phyloP scores from a whole-genome alignment of 192 early-diverging fungal species.

The Linnemannia schmuckeri region DNA sequence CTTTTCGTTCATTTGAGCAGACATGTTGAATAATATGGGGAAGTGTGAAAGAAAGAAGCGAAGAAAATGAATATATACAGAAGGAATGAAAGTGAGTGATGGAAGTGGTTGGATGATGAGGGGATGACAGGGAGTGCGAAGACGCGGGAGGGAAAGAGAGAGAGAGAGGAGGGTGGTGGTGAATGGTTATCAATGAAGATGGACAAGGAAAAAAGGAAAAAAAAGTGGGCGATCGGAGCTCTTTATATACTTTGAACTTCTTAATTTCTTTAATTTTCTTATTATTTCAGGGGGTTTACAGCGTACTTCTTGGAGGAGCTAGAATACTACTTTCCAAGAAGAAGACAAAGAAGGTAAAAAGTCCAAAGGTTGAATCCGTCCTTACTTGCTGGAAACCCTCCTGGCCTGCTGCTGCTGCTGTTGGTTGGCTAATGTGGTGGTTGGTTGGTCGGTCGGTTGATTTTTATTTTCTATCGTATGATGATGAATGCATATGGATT shows the following conservation, averaged over 20 bases:
- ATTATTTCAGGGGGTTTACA: not conserved
- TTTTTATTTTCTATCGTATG: too few relatives aligned
- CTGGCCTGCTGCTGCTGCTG: too few relatives aligned
- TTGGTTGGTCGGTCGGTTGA: too few relatives aligned
- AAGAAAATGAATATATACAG: not conserved
- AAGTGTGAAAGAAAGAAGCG: not conserved
- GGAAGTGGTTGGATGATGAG: not conserved
- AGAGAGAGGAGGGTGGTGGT: not conserved
- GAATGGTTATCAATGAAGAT: slow-evolving; percentile 13
- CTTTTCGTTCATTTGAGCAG: slow-evolving; percentile 9
- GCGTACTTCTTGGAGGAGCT: too few relatives aligned
- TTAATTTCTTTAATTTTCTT: too few relatives aligned
- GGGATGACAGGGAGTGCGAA: not conserved
- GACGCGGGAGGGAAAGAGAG: not conserved
- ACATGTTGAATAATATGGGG: slow-evolving; percentile 7
- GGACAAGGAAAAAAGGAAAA: slow-evolving; percentile 6
- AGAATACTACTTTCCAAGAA: too few relatives aligned
- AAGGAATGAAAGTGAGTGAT: not conserved
- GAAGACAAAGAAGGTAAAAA: too few relatives aligned
- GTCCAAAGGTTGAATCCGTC: too few relatives aligned
- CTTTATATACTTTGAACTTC: not conserved
- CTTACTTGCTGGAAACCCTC: too few relatives aligned
- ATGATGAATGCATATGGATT: too few relatives aligned
- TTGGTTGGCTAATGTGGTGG: too few relatives aligned
- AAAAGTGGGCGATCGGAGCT: not conserved